Evolutionary conservation across 768 basidiomycete species (phyloP).

Genomic region (Boletus reticuloceps): DNA sequence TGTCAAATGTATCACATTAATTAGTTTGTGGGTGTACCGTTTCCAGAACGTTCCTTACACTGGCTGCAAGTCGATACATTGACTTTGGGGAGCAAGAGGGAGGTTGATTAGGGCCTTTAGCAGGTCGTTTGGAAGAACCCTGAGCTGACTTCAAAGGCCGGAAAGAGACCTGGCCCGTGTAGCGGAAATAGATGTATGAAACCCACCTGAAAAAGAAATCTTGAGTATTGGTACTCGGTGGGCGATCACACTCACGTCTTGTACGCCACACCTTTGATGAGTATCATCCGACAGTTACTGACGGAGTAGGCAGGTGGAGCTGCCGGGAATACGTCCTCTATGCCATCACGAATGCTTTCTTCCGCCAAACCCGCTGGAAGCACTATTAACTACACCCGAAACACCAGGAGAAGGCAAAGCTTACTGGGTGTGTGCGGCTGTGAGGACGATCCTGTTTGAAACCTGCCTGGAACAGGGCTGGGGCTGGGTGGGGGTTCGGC

Average conservation of each 20-base stretch:
- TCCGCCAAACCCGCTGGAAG: neutral
- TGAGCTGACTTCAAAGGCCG: constrained; percentile 21
- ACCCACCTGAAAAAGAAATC: constrained; percentile 18
- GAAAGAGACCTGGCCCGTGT: constrained; percentile 30
- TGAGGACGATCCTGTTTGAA: constrained; percentile 1
- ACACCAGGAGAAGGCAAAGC: neutral
- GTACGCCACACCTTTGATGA: constrained; percentile 28
- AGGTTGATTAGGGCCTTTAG: neutral
- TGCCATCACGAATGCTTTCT: neutral
- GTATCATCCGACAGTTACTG: constrained; percentile 22
- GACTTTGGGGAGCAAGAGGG: constrained; percentile 36
- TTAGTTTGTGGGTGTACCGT: neutral
- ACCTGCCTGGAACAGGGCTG: neutral
- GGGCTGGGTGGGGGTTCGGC: too few relatives aligned
- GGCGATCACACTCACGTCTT: constrained; percentile 22
- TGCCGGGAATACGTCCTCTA: neutral
- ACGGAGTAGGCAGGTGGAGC: constrained; percentile 23
- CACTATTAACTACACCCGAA: neutral
- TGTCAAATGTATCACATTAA: constrained; percentile 1
- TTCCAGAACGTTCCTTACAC: constrained; percentile 13
- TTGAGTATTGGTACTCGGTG: neutral
- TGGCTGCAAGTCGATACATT: constrained; percentile 35
- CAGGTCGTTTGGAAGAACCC: neutral
- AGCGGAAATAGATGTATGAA: constrained; percentile 30
- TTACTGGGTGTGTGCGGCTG: constrained; percentile 6